phyloP scores from a whole-genome alignment of 2,329 filamentous ascomycete genomes.

The Aureobasidium uvarum region DNA sequence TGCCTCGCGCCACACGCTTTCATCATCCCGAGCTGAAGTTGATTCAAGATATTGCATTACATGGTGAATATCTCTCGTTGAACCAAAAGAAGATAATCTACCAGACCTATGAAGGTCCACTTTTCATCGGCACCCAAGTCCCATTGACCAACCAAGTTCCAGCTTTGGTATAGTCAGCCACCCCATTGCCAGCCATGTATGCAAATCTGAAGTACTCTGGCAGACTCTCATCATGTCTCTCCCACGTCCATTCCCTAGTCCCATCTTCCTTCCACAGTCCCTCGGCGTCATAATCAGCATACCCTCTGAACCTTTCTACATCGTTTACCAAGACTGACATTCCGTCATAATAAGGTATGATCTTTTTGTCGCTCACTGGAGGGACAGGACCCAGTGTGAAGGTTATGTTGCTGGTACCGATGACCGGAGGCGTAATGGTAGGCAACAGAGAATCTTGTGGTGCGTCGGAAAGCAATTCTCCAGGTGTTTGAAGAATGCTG shows the following conservation, averaged over 20 bases:
- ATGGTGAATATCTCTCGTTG: not conserved
- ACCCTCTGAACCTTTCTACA: constrained; percentile 75
- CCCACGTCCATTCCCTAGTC: constrained; percentile 40
- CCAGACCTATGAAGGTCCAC: constrained; percentile 27
- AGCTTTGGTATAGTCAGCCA: constrained; percentile 72
- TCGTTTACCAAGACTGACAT: constrained; percentile 81
- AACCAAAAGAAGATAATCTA: not conserved
- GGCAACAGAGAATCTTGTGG: constrained; percentile 61
- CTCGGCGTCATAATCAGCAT: constrained; percentile 48
- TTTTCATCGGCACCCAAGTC: constrained; percentile 52
- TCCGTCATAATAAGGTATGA: constrained; percentile 59
- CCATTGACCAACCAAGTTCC: constrained; percentile 66
- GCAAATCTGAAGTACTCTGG: constrained; percentile 78
- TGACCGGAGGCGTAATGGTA: constrained; percentile 41
- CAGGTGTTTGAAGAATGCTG: constrained; percentile 78
- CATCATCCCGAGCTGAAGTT: too few species aligned
- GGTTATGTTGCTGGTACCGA: constrained; percentile 59
- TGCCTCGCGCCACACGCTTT: too few species aligned
- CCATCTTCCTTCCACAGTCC: constrained; percentile 48
- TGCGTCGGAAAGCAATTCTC: constrained; percentile 60
- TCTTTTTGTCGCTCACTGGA: constrained; percentile 43
- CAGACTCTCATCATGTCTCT: constrained; percentile 36
- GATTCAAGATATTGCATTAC: too few species aligned
- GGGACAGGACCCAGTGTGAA: constrained; percentile 56
- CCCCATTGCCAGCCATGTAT: constrained; percentile 64